These are phyloP conservation scores for Castanospermum australe DNA, from an alignment of 306 rosid species.

Conservation along the genomic window DNA sequence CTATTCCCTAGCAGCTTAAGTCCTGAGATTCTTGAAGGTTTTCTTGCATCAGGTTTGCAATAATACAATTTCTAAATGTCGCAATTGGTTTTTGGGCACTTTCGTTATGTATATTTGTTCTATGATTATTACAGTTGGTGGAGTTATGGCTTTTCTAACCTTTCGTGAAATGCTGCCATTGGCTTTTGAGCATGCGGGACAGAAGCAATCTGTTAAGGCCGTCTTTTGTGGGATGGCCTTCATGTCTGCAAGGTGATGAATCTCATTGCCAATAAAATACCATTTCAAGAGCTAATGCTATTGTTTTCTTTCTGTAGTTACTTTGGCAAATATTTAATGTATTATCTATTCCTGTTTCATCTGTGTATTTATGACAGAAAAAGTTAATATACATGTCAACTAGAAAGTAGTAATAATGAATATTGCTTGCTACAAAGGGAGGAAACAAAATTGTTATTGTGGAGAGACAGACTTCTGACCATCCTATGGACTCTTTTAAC, in stretches of 20 bases:
- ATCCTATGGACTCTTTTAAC: background rate
- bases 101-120: background rate
- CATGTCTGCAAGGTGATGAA: slow-evolving; percentile 91
- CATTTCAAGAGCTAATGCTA: slow-evolving; percentile 11
- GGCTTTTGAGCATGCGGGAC: slow-evolving; percentile 97
- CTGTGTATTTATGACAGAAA: background rate
- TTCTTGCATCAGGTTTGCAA: slow-evolving; percentile 84
- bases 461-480: background rate
- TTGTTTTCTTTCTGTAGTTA: background rate
- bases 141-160: slow-evolving; percentile 96
- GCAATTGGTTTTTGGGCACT: background rate
- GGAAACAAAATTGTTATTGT: background rate
- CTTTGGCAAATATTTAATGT: background rate
- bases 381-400: background rate
- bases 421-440: background rate
- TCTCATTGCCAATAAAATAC: background rate
- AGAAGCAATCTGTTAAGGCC: slow-evolving; percentile 88
- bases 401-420: background rate
- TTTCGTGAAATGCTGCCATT: slow-evolving; percentile 97
- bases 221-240: slow-evolving; percentile 96
- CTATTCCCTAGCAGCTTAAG: slow-evolving; percentile 83
- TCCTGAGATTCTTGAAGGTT: slow-evolving; percentile 96
- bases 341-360: background rate
- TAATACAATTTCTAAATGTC: background rate
- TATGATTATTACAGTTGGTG: slow-evolving; percentile 65